Conservation (phyloP, 345 rosid genomes). For the Nephelium lappaceum region DNA sequence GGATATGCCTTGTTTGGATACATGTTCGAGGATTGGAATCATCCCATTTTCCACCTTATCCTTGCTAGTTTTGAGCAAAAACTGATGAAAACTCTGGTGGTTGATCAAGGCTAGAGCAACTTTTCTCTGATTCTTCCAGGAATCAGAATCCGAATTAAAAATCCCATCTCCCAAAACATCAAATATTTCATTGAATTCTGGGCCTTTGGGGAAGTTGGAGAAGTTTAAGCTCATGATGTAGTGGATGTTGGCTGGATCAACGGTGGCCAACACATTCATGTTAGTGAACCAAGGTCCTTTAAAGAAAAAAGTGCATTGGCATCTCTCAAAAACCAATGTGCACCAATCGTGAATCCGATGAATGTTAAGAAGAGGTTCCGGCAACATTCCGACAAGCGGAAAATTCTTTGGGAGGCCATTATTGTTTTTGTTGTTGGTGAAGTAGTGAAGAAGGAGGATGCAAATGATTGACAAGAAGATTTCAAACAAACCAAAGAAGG, state of each 20-base stretch:
- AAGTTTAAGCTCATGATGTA: conserved; percentile 61
- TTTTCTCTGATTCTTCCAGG: conserved; percentile 36
- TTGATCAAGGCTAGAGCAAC: conserved; percentile 31
- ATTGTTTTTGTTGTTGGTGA: neutral
- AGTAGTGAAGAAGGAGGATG: neutral
- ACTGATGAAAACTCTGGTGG: conserved; percentile 26
- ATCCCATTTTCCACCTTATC: conserved; percentile 33
- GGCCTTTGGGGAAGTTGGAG: conserved; percentile 59
- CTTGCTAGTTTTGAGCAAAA: conserved; percentile 29
- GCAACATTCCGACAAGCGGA: conserved; percentile 66
- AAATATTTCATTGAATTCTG: conserved; percentile 48
- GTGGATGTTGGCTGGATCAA: conserved; percentile 60
- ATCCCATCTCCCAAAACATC: conserved; percentile 52
- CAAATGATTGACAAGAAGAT: neutral
- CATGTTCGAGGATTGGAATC: conserved; percentile 37
- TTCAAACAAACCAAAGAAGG: neutral
- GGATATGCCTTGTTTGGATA: too few relatives aligned
- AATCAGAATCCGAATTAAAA: conserved; percentile 38
- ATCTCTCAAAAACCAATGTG: conserved; percentile 31
- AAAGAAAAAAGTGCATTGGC: conserved; percentile 32
- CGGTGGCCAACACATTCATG: conserved; percentile 40
- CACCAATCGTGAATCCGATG: conserved; percentile 37
- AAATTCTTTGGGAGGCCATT: neutral
- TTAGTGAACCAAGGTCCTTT: conserved; percentile 42
- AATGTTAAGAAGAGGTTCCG: conserved; percentile 30